Evolutionary conservation across 2,329 filamentous ascomycete species (phyloP).

Genomic region (Ceratocystis ficicola): DNA sequence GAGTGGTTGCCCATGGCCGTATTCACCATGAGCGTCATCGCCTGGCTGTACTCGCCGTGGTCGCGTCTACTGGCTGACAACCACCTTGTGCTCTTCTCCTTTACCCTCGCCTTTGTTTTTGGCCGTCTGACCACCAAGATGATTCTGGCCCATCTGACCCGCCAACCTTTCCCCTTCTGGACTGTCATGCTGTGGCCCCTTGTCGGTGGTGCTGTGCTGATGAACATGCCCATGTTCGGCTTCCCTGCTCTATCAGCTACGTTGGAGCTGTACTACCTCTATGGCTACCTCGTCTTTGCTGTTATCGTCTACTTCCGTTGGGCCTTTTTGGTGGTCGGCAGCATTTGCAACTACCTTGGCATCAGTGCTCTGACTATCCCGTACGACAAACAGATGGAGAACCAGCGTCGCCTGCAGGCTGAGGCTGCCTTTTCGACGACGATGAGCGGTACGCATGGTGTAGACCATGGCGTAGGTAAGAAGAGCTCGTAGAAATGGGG

Average conservation of each 20-base stretch:
- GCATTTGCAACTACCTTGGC: conserved; percentile 81
- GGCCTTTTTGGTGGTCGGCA: conserved; percentile 80
- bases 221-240: conserved; percentile 69
- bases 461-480: conserved; percentile 21
- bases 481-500: conserved; percentile 19
- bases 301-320: conserved; percentile 81
- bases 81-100: conserved; percentile 79
- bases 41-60: conserved; percentile 84
- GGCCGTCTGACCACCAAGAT: conserved; percentile 98
- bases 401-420: conserved; percentile 29
- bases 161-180: conserved; percentile 93
- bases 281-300: conserved; percentile 72
- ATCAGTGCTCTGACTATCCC: conserved; percentile 92
- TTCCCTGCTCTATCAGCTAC: conserved; percentile 52
- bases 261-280: conserved; percentile 68
- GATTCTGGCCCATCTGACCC: conserved; percentile 87
- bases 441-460: conserved; percentile 21
- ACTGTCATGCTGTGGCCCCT: conserved; percentile 82
- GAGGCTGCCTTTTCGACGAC: conserved; percentile 21
- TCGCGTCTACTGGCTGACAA: conserved; percentile 72
- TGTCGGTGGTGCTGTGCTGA: conserved; percentile 68
- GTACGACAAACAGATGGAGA: conserved; percentile 45
- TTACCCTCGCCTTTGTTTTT: conserved; percentile 94
- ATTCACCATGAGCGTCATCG: conserved; percentile 60
- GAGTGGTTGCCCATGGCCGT: conserved; percentile 89